Conservation (phyloP, 345 rosid species). For the Boechera retrofracta region DNA sequence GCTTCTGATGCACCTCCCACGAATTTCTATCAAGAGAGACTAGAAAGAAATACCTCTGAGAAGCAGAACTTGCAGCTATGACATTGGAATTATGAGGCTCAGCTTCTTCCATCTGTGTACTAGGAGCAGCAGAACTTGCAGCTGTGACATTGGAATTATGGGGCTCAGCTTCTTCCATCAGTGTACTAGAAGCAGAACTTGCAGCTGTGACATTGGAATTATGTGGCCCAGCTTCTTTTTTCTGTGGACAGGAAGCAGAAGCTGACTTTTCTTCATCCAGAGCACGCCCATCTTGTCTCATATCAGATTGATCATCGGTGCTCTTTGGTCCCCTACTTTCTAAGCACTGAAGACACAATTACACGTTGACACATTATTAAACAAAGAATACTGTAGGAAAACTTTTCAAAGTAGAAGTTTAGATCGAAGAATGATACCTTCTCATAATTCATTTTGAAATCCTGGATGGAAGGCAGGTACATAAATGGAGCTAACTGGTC, state of each 20-base stretch:
- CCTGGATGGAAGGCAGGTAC: constrained; percentile 59
- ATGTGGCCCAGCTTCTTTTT: constrained; percentile 40
- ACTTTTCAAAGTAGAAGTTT: constrained; percentile 14
- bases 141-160: not conserved
- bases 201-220: not conserved
- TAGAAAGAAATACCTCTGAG: constrained; percentile 56
- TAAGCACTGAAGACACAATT: constrained; percentile 57
- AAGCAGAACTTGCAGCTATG: constrained; percentile 53
- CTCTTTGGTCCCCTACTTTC: constrained; percentile 57
- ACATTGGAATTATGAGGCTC: constrained; percentile 66
- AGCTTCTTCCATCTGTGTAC: not conserved
- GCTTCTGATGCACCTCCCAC: constrained; percentile 23
- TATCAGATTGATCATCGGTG: constrained; percentile 46
- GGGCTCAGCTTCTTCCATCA: constrained; percentile 44
- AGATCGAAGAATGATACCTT: constrained; percentile 55
- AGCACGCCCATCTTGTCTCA: constrained; percentile 70
- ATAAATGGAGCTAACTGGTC: constrained; percentile 68
- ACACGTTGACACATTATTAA: constrained; percentile 40
- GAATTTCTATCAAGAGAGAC: constrained; percentile 1
- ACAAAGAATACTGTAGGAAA: constrained; percentile 15
- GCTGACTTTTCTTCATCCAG: constrained; percentile 72
- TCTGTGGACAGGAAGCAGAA: constrained; percentile 58
- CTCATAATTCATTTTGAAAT: constrained; percentile 70
- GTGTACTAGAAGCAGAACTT: constrained; percentile 52
- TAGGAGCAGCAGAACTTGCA: constrained; percentile 43